Evolutionary conservation across 352 stramenopile genomes (phyloP), one percentile per base, ranked within the genome.

Genomic region (Phytophthora multivora): DNA sequence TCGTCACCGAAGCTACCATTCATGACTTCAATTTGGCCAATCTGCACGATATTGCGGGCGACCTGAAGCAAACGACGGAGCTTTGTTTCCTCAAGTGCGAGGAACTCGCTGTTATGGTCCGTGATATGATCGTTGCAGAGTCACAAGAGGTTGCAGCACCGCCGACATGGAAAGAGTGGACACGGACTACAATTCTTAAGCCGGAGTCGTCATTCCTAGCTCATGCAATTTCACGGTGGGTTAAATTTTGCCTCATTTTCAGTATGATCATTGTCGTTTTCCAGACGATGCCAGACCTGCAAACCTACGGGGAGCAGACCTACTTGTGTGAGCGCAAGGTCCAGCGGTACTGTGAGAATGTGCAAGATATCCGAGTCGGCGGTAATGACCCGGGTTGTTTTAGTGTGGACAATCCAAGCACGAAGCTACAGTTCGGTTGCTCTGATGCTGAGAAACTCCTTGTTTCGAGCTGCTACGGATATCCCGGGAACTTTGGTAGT

Each of bases 251-350:
- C 52, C 74, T 87, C n/a, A 71, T 91, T 21, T 74, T 81, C 16
- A 89, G 79, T 64, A 90, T 93, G 75, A 69, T 88, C 62, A 72
- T 90, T 35, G 79, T 92, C n/a, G 68, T 89, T 23, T 83, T 90
- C 41, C 77, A 92, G 54, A 92, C 83, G 15, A 90, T 92, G 81
- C 83, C 83, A 1, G 83, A 92, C 19, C 54, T 92, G 26, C 83
- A 92, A 42, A 85, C 77, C 10, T 91, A 89, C 58, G 81, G 81
- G 26, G 79, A 90, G 19, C 12, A 68, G 10, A 90, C 81, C 8
- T 70, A 72, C 16, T 56, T 91, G 42, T 92, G 83, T 39, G 83
- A 92, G 53, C 68, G 69, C 11, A 67, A 74, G 7, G 83, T 89
- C 10, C 35, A 86, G 45, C 39, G 43, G 5, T 92, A 92, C 55